A percentile compares a stretch with the other conserved stretches of the same genome.
phyloP scores from a whole-genome alignment of 202 grass and related monocot species.

The Carex arenaria region DNA sequence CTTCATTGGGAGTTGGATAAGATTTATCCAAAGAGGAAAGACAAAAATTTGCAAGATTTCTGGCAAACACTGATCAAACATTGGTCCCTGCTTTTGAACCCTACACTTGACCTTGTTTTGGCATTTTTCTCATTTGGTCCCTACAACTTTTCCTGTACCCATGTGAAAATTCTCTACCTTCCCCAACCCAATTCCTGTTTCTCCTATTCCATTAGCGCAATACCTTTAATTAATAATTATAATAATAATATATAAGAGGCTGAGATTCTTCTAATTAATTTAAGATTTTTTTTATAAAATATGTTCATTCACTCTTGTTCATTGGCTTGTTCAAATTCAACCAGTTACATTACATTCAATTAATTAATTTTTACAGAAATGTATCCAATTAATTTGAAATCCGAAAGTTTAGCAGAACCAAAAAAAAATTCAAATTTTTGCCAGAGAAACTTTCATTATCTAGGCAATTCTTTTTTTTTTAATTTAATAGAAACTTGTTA shows the following conservation, averaged over 20 bases:
- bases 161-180: constrained; percentile 1
- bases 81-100: neutral
- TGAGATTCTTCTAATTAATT: neutral
- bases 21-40: neutral
- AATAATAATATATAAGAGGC: neutral
- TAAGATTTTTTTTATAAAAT: no score
- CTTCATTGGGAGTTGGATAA: constrained; percentile 12
- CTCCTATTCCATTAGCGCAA: neutral
- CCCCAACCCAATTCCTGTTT: neutral
- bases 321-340: neutral
- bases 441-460: no score
- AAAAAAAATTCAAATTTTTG: no score
- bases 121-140: neutral
- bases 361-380: no score
- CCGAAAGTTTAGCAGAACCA: no score
- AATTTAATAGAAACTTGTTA: no score
- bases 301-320: neutral
- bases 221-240: neutral
- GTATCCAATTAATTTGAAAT: no score
- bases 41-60: constrained; percentile 22
- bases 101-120: constrained; percentile 17
- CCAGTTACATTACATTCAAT: neutral
- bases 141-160: constrained; percentile 8
- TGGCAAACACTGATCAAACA: neutral
- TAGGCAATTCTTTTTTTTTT: no score